Evolutionary conservation across 1,139 yeast species (phyloP).

Genomic region (Geotrichum aggregatum): DNA sequence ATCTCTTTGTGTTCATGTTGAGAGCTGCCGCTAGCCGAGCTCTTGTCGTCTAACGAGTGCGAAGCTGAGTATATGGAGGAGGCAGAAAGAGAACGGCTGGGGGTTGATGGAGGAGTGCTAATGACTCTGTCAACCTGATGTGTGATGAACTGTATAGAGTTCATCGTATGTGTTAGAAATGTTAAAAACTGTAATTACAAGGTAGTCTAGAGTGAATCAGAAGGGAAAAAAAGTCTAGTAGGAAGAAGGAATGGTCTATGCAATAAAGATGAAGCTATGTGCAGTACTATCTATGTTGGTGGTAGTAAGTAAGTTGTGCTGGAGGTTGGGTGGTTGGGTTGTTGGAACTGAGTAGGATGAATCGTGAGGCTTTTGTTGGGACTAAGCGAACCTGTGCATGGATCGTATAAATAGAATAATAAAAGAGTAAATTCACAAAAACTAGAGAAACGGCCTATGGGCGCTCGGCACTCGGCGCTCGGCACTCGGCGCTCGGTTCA

Average conservation of each 20-base stretch:
- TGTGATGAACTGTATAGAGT: slow-evolving; percentile 36
- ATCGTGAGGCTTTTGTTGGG: no score
- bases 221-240: neutral
- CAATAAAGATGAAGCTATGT: neutral
- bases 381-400: no score
- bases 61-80: slow-evolving; percentile 6
- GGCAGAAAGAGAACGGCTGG: slow-evolving; percentile 16
- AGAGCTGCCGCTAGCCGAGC: neutral
- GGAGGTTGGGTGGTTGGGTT: neutral
- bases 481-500: no score
- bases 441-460: no score
- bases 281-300: neutral
- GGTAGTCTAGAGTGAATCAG: neutral
- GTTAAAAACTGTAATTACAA: neutral
- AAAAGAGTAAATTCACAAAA: no score
- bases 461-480: no score
- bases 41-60: no score
- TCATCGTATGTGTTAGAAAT: slow-evolving; percentile 24
- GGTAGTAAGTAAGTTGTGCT: neutral
- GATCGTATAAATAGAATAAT: no score
- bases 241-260: neutral
- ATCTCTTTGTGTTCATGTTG: neutral
- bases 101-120: slow-evolving; percentile 26
- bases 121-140: slow-evolving; percentile 35
- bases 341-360: neutral